A percentile compares a stretch with the other conserved stretches of the same genome.
phyloP scores from a whole-genome alignment of 2,329 filamentous ascomycete genomes.

The Trichoderma harzianum region DNA sequence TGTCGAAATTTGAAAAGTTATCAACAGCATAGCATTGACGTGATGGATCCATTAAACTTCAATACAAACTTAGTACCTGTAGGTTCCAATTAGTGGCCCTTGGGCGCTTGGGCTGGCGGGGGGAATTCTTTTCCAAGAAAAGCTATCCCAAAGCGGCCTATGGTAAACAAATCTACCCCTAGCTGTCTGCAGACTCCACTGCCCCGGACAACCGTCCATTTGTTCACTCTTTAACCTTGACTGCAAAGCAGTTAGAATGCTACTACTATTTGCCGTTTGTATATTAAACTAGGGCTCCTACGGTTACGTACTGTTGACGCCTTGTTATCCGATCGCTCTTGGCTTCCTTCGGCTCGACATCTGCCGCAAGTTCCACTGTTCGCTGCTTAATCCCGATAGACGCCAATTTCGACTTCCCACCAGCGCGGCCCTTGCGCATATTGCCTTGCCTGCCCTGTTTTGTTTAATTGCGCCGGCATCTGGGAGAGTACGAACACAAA shows the following conservation, averaged over 20 bases:
- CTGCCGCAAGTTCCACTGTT: slow-evolving; percentile 2
- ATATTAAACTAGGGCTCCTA: slow-evolving; percentile 1
- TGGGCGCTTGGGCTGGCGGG: too few species aligned
- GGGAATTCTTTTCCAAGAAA: too few species aligned
- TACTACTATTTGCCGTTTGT: background rate
- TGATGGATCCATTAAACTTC: background rate
- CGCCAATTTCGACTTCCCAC: slow-evolving; percentile 1
- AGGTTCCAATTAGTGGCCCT: background rate
- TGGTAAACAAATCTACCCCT: slow-evolving; percentile 41
- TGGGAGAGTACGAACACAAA: background rate
- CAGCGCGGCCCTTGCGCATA: background rate
- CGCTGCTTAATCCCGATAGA: background rate
- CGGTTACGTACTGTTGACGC: background rate
- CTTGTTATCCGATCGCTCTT: slow-evolving; percentile 5
- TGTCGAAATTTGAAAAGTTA: background rate
- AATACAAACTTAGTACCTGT: background rate
- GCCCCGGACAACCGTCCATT: slow-evolving; percentile 26
- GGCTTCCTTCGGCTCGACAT: background rate
- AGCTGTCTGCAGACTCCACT: slow-evolving; percentile 31
- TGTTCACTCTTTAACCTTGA: slow-evolving; percentile 20
- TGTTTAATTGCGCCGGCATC: background rate
- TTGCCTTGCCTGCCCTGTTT: background rate
- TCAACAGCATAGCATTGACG: background rate
- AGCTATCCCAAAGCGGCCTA: slow-evolving; percentile 36
- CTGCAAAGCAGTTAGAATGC: background rate